Evolutionary conservation across 2,329 filamentous ascomycete species (phyloP).

Genomic region (Xylaria sp.): DNA sequence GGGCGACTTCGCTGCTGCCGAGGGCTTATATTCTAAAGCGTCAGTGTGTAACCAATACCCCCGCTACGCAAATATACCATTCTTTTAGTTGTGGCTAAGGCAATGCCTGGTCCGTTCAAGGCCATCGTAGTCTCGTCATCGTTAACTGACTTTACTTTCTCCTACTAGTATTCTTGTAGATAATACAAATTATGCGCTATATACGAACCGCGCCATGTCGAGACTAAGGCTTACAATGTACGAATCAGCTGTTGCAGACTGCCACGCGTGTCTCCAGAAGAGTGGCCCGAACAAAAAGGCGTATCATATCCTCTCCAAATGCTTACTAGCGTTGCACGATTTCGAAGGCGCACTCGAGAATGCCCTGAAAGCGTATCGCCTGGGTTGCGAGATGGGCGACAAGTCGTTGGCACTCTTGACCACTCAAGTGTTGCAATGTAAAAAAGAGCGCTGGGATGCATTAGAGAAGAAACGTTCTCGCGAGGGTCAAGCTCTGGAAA

Average conservation of each 20-base stretch:
- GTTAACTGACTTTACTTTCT: constrained; percentile 7
- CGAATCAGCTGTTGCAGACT: constrained; percentile 78
- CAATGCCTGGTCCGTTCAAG: background rate
- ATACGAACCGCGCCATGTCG: constrained; percentile 88
- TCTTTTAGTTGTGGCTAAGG: background rate
- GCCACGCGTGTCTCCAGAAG: constrained; percentile 74
- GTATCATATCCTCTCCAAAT: constrained; percentile 81
- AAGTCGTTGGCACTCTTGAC: constrained; percentile 75
- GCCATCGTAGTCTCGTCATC: background rate
- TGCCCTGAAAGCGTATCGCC: constrained; percentile 73
- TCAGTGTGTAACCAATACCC: constrained; percentile 46
- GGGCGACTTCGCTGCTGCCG: constrained; percentile 69
- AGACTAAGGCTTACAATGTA: constrained; percentile 76
- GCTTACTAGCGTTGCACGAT: constrained; percentile 75
- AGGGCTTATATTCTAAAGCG: constrained; percentile 75
- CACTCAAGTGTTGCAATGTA: constrained; percentile 75
- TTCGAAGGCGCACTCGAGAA: constrained; percentile 74
- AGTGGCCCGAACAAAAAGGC: constrained; percentile 76
- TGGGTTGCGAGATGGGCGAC: constrained; percentile 68
- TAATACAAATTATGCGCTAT: constrained; percentile 76
- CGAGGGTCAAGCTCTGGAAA: constrained; percentile 63
- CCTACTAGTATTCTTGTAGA: constrained; percentile 73
- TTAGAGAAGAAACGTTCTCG: constrained; percentile 67
- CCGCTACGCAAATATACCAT: background rate
- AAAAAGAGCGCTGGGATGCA: constrained; percentile 85